Conservation (phyloP, 2,329 filamentous ascomycete genomes). For the Monosporascus sp. region DNA sequence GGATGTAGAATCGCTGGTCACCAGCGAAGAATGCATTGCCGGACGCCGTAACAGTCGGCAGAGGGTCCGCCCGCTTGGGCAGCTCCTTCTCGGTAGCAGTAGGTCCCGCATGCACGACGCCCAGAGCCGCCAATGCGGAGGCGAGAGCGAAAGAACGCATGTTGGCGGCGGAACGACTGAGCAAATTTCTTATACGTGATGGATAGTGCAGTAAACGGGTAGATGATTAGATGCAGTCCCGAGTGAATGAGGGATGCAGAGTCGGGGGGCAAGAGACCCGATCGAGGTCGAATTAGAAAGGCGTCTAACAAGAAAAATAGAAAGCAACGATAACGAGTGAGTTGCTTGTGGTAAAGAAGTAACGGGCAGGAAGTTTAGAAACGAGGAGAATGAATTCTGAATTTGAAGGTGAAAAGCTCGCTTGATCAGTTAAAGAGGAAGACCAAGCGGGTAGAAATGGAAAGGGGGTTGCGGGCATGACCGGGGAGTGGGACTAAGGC, state of each 20-base stretch:
- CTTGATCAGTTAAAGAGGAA: too few species aligned
- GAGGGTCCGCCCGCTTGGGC: conserved; percentile 44
- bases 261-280: conserved; percentile 4
- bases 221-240: conserved; percentile 5
- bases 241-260: conserved; percentile 13
- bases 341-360: conserved; percentile 8
- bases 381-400: too few species aligned
- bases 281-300: conserved; percentile 6
- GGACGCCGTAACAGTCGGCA: conserved; percentile 48
- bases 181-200: too few species aligned
- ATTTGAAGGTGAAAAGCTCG: too few species aligned
- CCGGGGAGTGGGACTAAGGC: too few species aligned
- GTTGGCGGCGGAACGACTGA: conserved; percentile 16
- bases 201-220: background rate
- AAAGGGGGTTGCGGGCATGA: too few species aligned
- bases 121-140: conserved; percentile 43
- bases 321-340: conserved; percentile 25
- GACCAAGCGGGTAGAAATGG: too few species aligned
- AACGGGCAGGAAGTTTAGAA: too few species aligned
- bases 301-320: conserved; percentile 4
- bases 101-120: conserved; percentile 42
- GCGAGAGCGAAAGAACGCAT: conserved; percentile 48
- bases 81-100: conserved; percentile 44
- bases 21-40: conserved; percentile 57
- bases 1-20: conserved; percentile 52